Evolutionary conservation across 2,329 filamentous ascomycete genomes (phyloP).

Genomic region (Fonsecaea erecta): DNA sequence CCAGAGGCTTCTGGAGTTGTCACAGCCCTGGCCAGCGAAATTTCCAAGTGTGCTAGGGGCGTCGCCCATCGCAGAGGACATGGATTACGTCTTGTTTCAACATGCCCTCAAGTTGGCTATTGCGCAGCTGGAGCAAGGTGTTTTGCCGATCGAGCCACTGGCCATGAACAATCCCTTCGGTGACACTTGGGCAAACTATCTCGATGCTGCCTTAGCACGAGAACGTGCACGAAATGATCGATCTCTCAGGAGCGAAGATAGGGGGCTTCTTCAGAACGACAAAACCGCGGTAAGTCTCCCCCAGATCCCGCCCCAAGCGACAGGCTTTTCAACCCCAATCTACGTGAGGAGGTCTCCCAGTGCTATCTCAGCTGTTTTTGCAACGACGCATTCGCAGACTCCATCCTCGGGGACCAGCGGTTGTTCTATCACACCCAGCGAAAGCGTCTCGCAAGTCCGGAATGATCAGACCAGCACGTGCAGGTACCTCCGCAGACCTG

Average conservation of each 20-base stretch:
- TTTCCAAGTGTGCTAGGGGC: background rate
- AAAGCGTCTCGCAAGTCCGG: background rate
- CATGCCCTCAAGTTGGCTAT: background rate
- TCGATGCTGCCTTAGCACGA: background rate
- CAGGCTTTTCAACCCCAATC: no score
- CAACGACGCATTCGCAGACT: background rate
- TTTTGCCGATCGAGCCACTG: conserved; percentile 2
- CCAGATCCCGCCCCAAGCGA: no score
- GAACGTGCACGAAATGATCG: background rate
- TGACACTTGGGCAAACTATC: background rate
- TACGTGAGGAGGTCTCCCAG: background rate
- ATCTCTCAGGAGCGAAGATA: background rate
- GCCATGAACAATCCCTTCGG: background rate
- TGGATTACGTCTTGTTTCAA: background rate
- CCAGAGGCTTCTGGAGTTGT: background rate
- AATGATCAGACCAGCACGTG: no score
- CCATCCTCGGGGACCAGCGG: background rate
- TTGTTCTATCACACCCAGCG: conserved; percentile 1
- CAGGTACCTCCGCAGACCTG: background rate
- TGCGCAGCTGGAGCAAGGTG: background rate
- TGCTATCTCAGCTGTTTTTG: background rate
- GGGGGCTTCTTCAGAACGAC: background rate
- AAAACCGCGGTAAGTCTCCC: background rate
- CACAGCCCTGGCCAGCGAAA: background rate
- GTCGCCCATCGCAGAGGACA: background rate